These are phyloP conservation scores for Cladosporium sp. DNA, from an alignment of 2,329 filamentous ascomycete species.

Conservation along the genomic window DNA sequence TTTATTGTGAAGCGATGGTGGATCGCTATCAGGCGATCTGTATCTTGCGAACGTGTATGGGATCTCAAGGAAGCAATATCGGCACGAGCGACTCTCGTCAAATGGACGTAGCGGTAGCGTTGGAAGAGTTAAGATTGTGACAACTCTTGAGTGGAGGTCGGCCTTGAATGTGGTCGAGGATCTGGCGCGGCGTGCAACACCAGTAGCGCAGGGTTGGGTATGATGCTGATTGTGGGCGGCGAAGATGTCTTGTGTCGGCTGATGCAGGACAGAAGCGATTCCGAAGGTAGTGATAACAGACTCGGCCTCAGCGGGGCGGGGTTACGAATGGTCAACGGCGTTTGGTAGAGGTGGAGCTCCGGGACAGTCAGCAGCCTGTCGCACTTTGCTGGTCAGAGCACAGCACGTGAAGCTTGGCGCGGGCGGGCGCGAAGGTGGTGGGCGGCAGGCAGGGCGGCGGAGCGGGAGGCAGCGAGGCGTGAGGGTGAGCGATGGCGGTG, in stretches of 20 bases:
- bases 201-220: background rate
- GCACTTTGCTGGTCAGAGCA: conserved; percentile 11
- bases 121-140: background rate
- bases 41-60: background rate
- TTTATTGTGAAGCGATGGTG: background rate
- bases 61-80: too few relatives aligned
- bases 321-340: background rate
- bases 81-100: background rate
- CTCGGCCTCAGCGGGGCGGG: background rate
- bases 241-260: background rate
- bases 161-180: background rate
- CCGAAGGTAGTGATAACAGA: background rate
- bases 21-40: background rate
- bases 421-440: background rate
- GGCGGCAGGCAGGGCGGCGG: background rate
- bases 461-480: background rate
- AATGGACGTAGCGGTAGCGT: background rate
- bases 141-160: background rate
- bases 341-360: conserved; percentile 9
- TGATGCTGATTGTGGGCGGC: background rate
- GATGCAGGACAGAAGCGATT: background rate
- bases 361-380: conserved; percentile 10
- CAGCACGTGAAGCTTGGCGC: conserved; percentile 11
- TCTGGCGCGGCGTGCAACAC: too few relatives aligned
- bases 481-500: background rate